These are phyloP conservation scores for Colletotrichum lupini DNA, from an alignment of 2,329 filamentous ascomycete species.

Conservation along the genomic window DNA sequence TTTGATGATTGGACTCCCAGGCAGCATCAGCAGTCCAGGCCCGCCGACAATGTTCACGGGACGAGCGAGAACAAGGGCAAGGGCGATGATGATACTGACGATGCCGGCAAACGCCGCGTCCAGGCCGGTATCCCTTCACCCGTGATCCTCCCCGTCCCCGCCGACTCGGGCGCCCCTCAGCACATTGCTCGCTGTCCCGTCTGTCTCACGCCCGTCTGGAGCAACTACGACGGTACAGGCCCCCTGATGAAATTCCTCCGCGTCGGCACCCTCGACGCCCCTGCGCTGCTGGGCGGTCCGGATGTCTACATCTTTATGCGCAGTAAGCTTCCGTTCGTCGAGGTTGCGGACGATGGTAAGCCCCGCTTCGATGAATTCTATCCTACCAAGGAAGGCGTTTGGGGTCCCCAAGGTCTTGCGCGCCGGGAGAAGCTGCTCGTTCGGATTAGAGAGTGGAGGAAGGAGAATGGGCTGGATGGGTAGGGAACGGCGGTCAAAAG, in stretches of 20 bases:
- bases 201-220: constrained; percentile 55
- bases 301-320: constrained; percentile 57
- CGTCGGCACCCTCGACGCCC: constrained; percentile 56
- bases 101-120: neutral
- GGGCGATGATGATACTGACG: neutral
- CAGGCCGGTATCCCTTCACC: constrained; percentile 15
- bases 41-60: neutral
- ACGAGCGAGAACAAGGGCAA: neutral
- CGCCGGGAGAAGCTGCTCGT: constrained; percentile 42
- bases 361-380: constrained; percentile 52
- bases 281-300: constrained; percentile 49
- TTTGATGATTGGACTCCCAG: constrained; percentile 21
- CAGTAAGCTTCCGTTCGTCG: constrained; percentile 52
- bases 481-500: neutral
- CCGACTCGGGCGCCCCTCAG: constrained; percentile 53
- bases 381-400: constrained; percentile 42
- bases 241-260: constrained; percentile 50
- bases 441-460: constrained; percentile 29
- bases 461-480: constrained; percentile 1
- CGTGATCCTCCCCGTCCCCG: constrained; percentile 46
- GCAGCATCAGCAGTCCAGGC: neutral
- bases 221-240: constrained; percentile 49
- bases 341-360: constrained; percentile 48
- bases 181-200: constrained; percentile 53
- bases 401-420: constrained; percentile 46